These are phyloP conservation scores for Pyracantha coccinea DNA, from an alignment of 331 rosid species.

Conservation along the genomic window DNA sequence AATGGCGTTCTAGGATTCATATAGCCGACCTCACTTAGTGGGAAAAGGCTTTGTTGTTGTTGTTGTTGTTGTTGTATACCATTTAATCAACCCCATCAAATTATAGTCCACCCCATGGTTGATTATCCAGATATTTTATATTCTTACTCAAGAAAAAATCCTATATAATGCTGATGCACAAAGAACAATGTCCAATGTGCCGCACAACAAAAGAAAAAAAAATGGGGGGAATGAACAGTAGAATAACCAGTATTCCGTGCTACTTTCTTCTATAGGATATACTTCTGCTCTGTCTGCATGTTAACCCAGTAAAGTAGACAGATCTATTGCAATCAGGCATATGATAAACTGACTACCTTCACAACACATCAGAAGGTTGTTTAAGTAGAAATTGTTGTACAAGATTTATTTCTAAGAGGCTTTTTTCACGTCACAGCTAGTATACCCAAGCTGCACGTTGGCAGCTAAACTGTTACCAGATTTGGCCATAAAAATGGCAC, in stretches of 20 bases:
- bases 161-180: neutral
- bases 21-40: no score
- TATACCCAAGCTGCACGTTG: neutral
- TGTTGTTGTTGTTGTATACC: no score
- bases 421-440: neutral
- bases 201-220: neutral
- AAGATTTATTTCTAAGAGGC: neutral
- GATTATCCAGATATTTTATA: neutral
- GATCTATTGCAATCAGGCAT: neutral
- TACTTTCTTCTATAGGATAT: neutral
- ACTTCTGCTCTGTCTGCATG: neutral
- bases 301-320: neutral
- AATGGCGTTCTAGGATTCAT: no score
- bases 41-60: no score
- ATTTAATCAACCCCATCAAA: neutral
- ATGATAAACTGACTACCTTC: neutral
- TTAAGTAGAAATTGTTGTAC: neutral
- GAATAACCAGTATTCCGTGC: neutral
- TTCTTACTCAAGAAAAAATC: neutral
- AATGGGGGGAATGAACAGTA: neutral
- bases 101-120: neutral
- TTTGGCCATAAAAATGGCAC: neutral
- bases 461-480: neutral
- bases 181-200: neutral
- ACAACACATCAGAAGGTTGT: neutral